Evolutionary conservation across 331 rosid genomes (phyloP), one percentile per base, ranked within the genome.

Genomic region (Acacia pycnantha): DNA sequence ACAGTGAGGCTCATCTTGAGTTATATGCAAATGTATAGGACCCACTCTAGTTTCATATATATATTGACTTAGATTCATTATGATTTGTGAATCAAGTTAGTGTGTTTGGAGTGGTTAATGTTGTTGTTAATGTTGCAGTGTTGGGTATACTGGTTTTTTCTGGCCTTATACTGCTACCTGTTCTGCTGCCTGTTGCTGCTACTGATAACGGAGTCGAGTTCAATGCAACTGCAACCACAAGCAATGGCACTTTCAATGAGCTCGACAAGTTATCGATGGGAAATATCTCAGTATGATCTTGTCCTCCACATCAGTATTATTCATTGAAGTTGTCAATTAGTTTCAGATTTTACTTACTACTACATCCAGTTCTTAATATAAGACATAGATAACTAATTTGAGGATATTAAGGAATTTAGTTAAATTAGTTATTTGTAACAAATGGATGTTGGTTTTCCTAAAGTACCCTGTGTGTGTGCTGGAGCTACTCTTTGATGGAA

Each of bases 261-360:
- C 94, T 96, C 16, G 97, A 96, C 85, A 80, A 88, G 71, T 85
- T 96, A 80, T 86, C 97, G 6, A 94, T 96, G 86, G 98, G 89
- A 78, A 86, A 96, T 81, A 22, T 94, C 82, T 54, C 51, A 19
- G 99, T 93, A 88, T 75, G 89, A 54, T 81, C 62, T 44, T n/a
- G 10, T 10, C 15, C 26, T 69, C 18, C 31, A 1, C 15, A 11
- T 5, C 75, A 4, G 59, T 79, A 43, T 43, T 31, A n/a, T 37
- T 5, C 61, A 43, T 19, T 71, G n/a, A 75, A 64, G 6, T 54
- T 24, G 35, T 87, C 6, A 70, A 68, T 13, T 74, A 74, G 70
- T 78, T 81, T 76, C 31, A 8, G 31, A 58, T 73, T 37, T 40
- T 11, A 15, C 54, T 81, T 33, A 11, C 71, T 14, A 26, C 2